A percentile compares a stretch with the other conserved stretches of the same genome.
Conservation (phyloP, 257 asterid genomes). For the Capsicum rhomboideum region DNA sequence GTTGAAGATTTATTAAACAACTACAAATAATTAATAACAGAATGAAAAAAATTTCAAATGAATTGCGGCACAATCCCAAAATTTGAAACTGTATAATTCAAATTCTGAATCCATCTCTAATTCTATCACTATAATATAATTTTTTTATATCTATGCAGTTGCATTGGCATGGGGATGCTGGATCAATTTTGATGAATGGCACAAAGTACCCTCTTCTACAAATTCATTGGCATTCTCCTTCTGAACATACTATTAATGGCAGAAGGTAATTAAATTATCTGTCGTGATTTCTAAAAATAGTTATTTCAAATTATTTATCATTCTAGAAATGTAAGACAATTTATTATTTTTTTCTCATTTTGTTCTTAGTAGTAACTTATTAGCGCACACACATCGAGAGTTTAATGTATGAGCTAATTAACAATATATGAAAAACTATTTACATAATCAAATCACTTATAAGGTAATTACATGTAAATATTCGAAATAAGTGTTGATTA, state of each 20-base stretch:
- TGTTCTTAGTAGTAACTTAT: neutral
- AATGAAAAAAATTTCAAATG: neutral
- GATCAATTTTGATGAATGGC: conserved; percentile 37
- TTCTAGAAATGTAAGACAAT: neutral
- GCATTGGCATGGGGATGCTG: conserved; percentile 50
- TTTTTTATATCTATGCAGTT: conserved; percentile 21
- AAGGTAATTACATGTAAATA: neutral
- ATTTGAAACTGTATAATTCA: fast-evolving
- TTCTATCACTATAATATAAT: neutral
- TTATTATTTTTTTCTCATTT: neutral
- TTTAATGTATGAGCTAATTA: neutral
- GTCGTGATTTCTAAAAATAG: neutral
- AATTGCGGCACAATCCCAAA: neutral
- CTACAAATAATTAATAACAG: neutral
- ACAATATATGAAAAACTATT: too few species aligned
- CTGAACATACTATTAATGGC: conserved; percentile 67
- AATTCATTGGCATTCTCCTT: conserved; percentile 82
- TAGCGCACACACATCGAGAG: neutral
- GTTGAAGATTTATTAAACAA: too few species aligned
- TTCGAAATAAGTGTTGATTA: neutral
- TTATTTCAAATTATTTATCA: neutral
- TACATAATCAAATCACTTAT: neutral
- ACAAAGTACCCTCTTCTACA: conserved; percentile 31
- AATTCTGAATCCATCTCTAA: neutral
- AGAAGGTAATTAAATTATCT: conserved; percentile 16